Evolutionary conservation across 805 yeast genomes (phyloP).

Genomic region (Lipomyces spencermartinsiae): DNA sequence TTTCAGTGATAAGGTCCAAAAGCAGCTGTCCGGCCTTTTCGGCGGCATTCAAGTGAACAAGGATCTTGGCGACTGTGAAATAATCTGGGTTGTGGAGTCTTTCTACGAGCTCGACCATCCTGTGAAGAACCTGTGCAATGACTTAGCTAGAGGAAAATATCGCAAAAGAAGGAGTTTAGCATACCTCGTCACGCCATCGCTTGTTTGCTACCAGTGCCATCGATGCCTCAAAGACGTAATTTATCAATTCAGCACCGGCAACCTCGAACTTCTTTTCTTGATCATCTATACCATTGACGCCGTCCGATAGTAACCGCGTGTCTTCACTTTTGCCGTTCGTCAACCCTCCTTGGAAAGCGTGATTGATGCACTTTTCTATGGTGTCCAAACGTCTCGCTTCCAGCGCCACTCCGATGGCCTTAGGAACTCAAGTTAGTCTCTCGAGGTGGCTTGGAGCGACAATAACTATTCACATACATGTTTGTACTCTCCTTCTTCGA

Average conservation of each 20-base stretch:
- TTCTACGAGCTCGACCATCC: slow-evolving; percentile 66
- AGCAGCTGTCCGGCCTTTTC: slow-evolving; percentile 73
- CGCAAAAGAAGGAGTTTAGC: background rate
- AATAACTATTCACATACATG: slow-evolving; percentile 46
- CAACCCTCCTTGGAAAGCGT: slow-evolving; percentile 29
- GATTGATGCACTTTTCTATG: slow-evolving; percentile 48
- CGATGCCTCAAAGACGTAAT: slow-evolving; percentile 73
- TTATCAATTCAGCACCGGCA: slow-evolving; percentile 59
- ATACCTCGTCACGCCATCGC: slow-evolving; percentile 66
- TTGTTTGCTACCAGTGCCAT: slow-evolving; percentile 70
- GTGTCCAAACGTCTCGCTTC: slow-evolving; percentile 88
- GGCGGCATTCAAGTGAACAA: slow-evolving; percentile 84
- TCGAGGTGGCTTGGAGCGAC: background rate
- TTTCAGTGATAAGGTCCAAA: slow-evolving; percentile 57
- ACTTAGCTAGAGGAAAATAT: background rate
- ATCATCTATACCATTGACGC: slow-evolving; percentile 36
- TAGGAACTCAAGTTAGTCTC: background rate
- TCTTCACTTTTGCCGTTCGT: slow-evolving; percentile 17
- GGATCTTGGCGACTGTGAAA: slow-evolving; percentile 81
- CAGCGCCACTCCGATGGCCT: slow-evolving; percentile 85
- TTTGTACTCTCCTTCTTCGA: slow-evolving; percentile 69
- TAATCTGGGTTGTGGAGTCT: slow-evolving; percentile 73
- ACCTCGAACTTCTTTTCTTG: slow-evolving; percentile 53
- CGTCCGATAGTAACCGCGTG: slow-evolving; percentile 1
- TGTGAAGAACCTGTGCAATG: slow-evolving; percentile 50